Base-by-base conservation (phyloP, 208 protist species). In the Acanthamoeba healyi region DNA sequence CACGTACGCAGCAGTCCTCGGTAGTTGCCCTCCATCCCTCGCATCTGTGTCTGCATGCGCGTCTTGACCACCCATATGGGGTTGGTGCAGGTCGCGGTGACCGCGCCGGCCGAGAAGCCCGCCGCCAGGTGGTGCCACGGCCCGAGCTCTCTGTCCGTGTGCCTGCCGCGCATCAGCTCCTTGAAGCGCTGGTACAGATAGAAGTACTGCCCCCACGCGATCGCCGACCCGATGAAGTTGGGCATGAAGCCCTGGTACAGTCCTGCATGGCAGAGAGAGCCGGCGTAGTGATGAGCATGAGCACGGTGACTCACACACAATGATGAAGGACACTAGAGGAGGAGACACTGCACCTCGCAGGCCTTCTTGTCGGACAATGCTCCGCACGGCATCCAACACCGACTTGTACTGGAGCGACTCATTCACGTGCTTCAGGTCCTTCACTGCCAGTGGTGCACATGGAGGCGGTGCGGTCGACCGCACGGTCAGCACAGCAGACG, bases 11-110 rank as follows among this genome's bases (percentile, higher is more conserved):
- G 15, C 14, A 88, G 79, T 14, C 79, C 79, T 1, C 51, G 42
- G 29, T 88, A 88, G 49, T 61, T 51, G 10, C 51, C 79, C 40
- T 88, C 32, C 1, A 6, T 63, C 5, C 79, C 79, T 40, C 51
- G 19, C 79, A 63, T 36, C 36, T 88, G 79, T 10, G 79, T 88
- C 36, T 88, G 79, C 79, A 88, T 88, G 26, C 79, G 26, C 36
- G 79, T 88, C 51, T 88, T 88, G 42, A 88, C 51, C 36, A 88
- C 79, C 79, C 79, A 88, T 10, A 88, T 88, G 51, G 79, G 79
- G 36, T 88, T 88, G 42, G 79, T 88, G 51, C 46, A 54, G 15
- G 79, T 88, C 19, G 79, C 42, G 40, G 51, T 63, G n/a, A 88
- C 32, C 6, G 32, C 79, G 26, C 79, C 79, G 29, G 79, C 40